These are phyloP conservation scores for Aspergillus niger DNA, from an alignment of 2,329 filamentous ascomycete species.

Conservation along the genomic window DNA sequence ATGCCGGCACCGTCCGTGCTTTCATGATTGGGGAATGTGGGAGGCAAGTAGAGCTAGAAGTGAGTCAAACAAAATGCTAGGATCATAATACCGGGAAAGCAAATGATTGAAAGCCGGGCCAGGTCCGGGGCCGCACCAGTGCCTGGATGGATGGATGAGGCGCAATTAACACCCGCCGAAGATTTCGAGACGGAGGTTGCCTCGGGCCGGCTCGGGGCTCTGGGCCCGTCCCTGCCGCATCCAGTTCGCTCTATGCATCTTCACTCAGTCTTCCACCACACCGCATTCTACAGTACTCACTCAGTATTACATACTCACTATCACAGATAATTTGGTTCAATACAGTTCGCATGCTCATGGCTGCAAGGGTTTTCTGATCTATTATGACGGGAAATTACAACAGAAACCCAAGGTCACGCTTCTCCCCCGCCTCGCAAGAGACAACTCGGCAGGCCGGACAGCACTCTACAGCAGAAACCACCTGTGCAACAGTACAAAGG, in stretches of 20 bases:
- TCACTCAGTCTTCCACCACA: not conserved
- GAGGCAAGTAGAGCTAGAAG: not conserved
- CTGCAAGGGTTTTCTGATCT: not conserved
- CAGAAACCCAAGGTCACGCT: not conserved
- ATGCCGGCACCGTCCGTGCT: slow-evolving; percentile 41
- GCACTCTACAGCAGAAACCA: slow-evolving; percentile 16
- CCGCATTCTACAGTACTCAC: not conserved
- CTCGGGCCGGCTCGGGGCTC: slow-evolving; percentile 9
- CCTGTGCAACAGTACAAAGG: slow-evolving; percentile 16
- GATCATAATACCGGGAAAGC: slow-evolving; percentile 7
- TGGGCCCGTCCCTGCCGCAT: not conserved
- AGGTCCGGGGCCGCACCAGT: slow-evolving; percentile 4
- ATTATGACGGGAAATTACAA: not conserved
- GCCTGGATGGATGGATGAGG: not conserved
- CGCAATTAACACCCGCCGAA: slow-evolving; percentile 3
- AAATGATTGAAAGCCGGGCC: slow-evolving; percentile 5
- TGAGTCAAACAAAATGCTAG: not conserved
- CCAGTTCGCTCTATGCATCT: not conserved
- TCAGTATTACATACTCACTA: too few species aligned
- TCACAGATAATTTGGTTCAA: too few species aligned
- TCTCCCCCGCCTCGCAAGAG: not conserved
- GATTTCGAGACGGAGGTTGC: slow-evolving; percentile 12
- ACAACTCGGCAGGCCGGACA: slow-evolving; percentile 11
- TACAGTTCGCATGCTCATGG: not conserved
- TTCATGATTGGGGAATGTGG: slow-evolving; percentile 35